These are phyloP conservation scores for Urtica urens DNA, from an alignment of 306 rosid genomes.

Conservation along the genomic window DNA sequence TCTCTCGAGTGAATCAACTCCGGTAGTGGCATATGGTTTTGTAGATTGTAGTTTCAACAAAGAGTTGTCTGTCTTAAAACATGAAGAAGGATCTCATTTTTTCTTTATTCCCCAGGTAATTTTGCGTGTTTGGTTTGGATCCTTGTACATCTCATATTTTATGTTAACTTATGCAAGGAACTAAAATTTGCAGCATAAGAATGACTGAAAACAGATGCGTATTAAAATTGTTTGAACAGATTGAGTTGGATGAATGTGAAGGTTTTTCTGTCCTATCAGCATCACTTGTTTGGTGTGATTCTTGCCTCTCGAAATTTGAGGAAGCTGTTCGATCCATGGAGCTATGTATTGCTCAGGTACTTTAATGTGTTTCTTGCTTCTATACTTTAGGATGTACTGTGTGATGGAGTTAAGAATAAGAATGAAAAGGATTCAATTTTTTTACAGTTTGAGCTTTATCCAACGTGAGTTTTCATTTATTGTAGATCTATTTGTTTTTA, in stretches of 20 bases:
- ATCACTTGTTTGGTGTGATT: slow-evolving; percentile 73
- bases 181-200: background rate
- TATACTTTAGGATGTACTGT: slow-evolving; percentile 1
- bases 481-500: background rate
- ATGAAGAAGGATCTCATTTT: slow-evolving; percentile 42
- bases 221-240: slow-evolving; percentile 30
- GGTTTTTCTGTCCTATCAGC: slow-evolving; percentile 56
- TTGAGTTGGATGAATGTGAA: slow-evolving; percentile 77
- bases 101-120: slow-evolving; percentile 83
- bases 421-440: background rate
- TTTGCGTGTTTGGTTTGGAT: background rate
- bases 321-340: slow-evolving; percentile 51
- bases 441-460: background rate
- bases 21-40: slow-evolving; percentile 60
- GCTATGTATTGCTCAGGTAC: slow-evolving; percentile 64
- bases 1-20: slow-evolving; percentile 45
- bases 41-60: slow-evolving; percentile 32
- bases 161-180: background rate
- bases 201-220: background rate
- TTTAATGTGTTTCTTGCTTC: slow-evolving; percentile 11
- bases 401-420: too few species aligned
- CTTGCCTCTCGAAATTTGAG: slow-evolving; percentile 45
- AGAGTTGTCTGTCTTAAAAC: slow-evolving; percentile 26
- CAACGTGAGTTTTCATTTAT: too few species aligned
- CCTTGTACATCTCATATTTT: background rate